Evolutionary conservation across 495 filamentous ascomycete species (phyloP).

Genomic region (Patellaria atrata): DNA sequence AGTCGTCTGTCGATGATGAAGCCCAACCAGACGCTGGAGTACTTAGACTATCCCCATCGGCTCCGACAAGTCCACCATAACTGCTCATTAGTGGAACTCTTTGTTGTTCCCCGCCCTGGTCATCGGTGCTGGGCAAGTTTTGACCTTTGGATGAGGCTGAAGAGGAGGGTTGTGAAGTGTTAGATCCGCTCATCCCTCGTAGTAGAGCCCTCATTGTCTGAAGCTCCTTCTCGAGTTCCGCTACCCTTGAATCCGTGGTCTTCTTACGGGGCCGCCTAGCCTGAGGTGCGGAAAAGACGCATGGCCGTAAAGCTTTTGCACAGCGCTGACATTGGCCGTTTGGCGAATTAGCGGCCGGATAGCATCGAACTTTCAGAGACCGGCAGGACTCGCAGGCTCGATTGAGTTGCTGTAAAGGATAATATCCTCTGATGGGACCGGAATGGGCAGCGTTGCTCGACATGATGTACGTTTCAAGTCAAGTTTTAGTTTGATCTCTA

Average conservation of each 20-base stretch:
- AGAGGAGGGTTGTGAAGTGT: not conserved
- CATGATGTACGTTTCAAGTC: conserved; percentile 1
- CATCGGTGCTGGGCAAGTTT: too few species aligned
- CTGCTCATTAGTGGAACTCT: too few species aligned
- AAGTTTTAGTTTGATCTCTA: too few species aligned
- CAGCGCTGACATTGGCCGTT: conserved; percentile 16
- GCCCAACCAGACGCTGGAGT: too few species aligned
- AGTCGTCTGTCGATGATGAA: not conserved
- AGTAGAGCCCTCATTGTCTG: conserved; percentile 14
- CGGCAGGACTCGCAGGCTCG: conserved; percentile 19
- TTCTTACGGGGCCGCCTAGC: conserved; percentile 18
- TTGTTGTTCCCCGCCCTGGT: too few species aligned
- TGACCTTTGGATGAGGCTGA: not conserved
- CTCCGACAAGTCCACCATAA: too few species aligned
- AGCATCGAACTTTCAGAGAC: conserved; percentile 18
- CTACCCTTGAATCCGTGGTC: conserved; percentile 17
- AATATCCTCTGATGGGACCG: conserved; percentile 8
- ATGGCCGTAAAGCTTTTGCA: conserved; percentile 13
- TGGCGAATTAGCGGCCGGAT: conserved; percentile 5
- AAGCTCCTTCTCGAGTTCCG: conserved; percentile 18
- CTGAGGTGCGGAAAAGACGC: conserved; percentile 16
- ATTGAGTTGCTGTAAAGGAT: conserved; percentile 20
- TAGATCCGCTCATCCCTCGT: not conserved
- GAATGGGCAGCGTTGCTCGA: conserved; percentile 2
- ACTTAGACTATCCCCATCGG: too few species aligned